Evolutionary conservation across 139 green algal genomes (phyloP).

Genomic region (Closterium sp.): DNA sequence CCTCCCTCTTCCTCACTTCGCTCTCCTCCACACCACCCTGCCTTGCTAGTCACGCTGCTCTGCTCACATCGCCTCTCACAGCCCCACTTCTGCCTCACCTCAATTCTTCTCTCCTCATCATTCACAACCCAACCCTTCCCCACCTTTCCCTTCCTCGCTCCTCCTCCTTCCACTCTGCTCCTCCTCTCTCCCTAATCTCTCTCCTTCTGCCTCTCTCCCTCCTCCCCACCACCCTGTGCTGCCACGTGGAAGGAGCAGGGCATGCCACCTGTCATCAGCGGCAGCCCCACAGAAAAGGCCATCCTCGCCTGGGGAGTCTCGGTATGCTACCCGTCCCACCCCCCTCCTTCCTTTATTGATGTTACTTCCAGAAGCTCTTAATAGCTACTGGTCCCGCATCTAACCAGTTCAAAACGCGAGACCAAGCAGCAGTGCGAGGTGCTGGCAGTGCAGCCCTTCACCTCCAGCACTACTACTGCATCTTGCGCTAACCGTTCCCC

Average conservation of each 20-base stretch:
- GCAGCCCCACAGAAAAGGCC: slow-evolving; percentile 5
- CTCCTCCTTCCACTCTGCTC: not conserved
- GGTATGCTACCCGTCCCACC: not conserved
- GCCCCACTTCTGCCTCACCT: not conserved
- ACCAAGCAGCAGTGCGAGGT: too few species aligned
- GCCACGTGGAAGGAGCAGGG: not conserved
- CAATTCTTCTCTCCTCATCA: not conserved
- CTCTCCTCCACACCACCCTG: not conserved
- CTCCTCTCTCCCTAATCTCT: not conserved
- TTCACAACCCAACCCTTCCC: not conserved
- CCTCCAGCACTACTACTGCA: too few species aligned
- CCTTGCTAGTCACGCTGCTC: not conserved
- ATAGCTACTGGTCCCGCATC: too few species aligned
- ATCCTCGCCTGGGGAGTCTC: not conserved
- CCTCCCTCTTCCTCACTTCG: not conserved
- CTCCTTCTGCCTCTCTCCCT: not conserved
- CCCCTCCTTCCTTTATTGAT: not conserved
- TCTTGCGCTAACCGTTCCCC: too few species aligned
- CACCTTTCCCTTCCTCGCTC: not conserved
- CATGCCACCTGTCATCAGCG: not conserved
- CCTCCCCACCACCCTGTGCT: not conserved
- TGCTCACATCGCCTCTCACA: not conserved
- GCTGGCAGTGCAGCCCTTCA: too few species aligned
- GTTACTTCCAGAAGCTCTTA: too few species aligned
- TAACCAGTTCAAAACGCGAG: too few species aligned